Evolutionary conservation across 148 eudicot species (phyloP), one percentile per base, ranked within the genome.

Genomic region (Polygonum maritimum): DNA sequence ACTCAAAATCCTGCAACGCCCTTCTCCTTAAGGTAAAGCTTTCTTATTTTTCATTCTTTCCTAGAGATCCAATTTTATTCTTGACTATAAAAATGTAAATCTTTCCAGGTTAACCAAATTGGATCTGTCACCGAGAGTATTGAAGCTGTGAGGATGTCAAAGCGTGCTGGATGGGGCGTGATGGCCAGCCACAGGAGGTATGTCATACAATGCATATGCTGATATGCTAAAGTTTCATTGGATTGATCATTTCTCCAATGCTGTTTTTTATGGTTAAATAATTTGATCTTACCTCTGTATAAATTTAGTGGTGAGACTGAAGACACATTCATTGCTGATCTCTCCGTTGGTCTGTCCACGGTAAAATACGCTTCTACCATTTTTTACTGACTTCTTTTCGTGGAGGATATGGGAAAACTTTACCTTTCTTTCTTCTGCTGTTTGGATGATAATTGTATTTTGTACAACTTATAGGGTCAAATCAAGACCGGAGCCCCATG

Each of bases 111-210:
- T 33, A 88, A 88, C 71, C 90, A 88, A 82, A 85, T 85, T 74
- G 90, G 90, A 2, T 83, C 88, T 3, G 86, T 84, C 19, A 81
- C 82, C 22, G 86, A 84, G 51, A 81, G 86, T 69, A 84, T 84
- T 33, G 86, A 84, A 76, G 86, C 86, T n/a, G 84, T 84, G 16
- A 84, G 71, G 58, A 84, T 84, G 86, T 77, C 86, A 0, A 84
- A 84, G 58, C 74, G 36, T 7, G 86, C 86, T 76, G 86, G 86
- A 9, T 84, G 86, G 90, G 88, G 90, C 74, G 84, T 88, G 11
- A 87, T 87, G 88, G 83, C 88, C 33, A 87, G 90, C 80, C 90
- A 87, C 76, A 79, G 90, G 35, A 87, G 90, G 89, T 86, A 31
- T 4, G 2, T 15, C 62, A 7, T 44, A 41, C 21, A 16, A 7